Conservation (phyloP, 164 flowering plant genomes). For the Tetracentron sinense region DNA sequence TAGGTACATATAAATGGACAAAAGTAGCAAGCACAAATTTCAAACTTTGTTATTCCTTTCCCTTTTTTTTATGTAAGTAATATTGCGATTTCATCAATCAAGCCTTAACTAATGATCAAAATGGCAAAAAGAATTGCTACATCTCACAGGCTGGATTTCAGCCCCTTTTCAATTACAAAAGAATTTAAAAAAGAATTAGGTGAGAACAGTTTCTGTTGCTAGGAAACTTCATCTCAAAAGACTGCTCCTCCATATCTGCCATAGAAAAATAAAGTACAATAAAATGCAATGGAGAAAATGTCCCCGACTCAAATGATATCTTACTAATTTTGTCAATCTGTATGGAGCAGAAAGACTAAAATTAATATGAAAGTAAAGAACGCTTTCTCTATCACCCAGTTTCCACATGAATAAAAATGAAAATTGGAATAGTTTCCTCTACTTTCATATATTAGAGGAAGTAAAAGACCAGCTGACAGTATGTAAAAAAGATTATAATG, state of each 20-base stretch:
- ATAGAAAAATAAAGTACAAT: neutral
- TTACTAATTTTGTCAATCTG: neutral
- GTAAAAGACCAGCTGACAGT: no score
- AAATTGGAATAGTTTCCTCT: no score
- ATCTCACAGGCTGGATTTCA: conserved; percentile 2
- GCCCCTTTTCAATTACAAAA: neutral
- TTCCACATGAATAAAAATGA: no score
- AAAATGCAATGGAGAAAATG: neutral
- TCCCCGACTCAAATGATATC: neutral
- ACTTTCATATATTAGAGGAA: no score
- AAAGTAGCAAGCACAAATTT: no score
- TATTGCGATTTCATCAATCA: neutral
- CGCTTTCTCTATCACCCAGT: neutral
- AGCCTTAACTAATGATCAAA: neutral
- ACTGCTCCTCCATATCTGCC: neutral
- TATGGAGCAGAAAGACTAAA: neutral
- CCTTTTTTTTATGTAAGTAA: no score
- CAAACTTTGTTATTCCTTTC: no score
- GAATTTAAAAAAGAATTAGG: neutral
- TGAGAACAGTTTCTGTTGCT: neutral
- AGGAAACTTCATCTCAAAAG: neutral
- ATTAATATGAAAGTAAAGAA: no score
- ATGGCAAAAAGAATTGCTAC: neutral
- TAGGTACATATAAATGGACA: no score
- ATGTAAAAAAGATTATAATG: no score